Conservation (phyloP, 2,329 filamentous ascomycete species). For the Sporothrix pseudoabietina region DNA sequence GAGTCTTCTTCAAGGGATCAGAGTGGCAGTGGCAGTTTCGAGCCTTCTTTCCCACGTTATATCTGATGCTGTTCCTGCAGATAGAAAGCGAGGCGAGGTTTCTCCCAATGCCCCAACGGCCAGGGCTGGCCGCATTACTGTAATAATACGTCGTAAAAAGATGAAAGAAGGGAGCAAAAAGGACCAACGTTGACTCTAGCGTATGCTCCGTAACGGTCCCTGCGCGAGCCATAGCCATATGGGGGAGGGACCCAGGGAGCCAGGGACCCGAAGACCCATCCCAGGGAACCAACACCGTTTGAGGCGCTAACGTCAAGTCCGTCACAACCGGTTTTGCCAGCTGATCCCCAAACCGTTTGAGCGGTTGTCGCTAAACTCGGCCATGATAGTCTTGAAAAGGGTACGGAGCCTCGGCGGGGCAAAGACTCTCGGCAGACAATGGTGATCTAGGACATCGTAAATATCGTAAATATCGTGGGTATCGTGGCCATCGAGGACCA, state of each 20-base stretch:
- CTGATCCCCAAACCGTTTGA: background rate
- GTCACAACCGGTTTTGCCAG: background rate
- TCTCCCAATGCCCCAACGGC: background rate
- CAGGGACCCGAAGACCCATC: background rate
- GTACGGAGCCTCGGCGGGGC: conserved; percentile 5
- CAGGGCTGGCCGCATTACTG: conserved; percentile 1
- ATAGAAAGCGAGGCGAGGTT: background rate
- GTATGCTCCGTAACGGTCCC: conserved; percentile 15
- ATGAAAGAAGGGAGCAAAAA: background rate
- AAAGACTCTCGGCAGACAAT: background rate
- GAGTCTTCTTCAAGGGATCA: background rate
- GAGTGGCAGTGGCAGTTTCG: conserved; percentile 21
- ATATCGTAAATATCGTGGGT: background rate
- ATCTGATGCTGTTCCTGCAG: conserved; percentile 15
- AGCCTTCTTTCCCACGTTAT: background rate
- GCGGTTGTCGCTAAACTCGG: background rate
- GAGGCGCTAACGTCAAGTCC: background rate
- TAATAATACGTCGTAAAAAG: background rate
- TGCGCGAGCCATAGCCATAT: background rate
- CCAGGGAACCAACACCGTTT: background rate
- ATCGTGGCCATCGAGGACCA: background rate
- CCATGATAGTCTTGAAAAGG: background rate
- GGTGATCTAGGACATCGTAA: background rate
- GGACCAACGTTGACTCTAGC: background rate
- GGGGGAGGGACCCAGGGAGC: background rate